These are phyloP conservation scores for Fistulifera pelliculosa DNA, from an alignment of 108 stramenopile species.

Conservation along the genomic window DNA sequence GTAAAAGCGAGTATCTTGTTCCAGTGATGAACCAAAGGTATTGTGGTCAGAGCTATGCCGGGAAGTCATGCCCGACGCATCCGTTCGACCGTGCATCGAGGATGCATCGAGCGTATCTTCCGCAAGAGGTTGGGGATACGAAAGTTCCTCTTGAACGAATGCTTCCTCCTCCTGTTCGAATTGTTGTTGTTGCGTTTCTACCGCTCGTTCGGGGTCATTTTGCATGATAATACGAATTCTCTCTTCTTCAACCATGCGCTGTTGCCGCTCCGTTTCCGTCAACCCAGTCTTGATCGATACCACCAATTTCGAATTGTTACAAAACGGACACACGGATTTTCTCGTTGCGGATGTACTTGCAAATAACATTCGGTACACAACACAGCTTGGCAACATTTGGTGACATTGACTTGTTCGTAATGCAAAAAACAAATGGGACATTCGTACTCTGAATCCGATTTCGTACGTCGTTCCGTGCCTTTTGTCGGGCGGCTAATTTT, in stretches of 20 bases:
- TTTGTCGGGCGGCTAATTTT: slow-evolving; percentile 54
- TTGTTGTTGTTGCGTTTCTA: no score
- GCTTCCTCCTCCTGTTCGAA: no score
- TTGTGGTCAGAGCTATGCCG: no score
- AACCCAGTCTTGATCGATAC: no score
- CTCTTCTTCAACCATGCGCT: no score
- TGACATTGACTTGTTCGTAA: slow-evolving; percentile 51
- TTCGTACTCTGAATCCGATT: slow-evolving; percentile 39
- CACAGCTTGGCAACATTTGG: slow-evolving; percentile 69
- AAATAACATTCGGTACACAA: slow-evolving; percentile 86
- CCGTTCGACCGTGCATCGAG: background rate
- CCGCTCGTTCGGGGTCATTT: no score
- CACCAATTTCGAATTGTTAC: slow-evolving; percentile 37
- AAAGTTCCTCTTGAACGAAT: no score
- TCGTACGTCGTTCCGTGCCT: slow-evolving; percentile 32
- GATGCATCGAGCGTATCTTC: no score
- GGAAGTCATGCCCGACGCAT: no score
- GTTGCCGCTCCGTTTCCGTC: no score
- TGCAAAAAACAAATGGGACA: slow-evolving; percentile 88
- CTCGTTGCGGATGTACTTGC: slow-evolving; percentile 64
- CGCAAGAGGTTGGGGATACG: no score
- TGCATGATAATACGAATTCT: no score
- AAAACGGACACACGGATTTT: slow-evolving; percentile 62
- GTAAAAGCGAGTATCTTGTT: slow-evolving; percentile 46
- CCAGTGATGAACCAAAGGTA: slow-evolving; percentile 56